phyloP scores from a whole-genome alignment of 306 rosid species.

The Begonia masoniana region DNA sequence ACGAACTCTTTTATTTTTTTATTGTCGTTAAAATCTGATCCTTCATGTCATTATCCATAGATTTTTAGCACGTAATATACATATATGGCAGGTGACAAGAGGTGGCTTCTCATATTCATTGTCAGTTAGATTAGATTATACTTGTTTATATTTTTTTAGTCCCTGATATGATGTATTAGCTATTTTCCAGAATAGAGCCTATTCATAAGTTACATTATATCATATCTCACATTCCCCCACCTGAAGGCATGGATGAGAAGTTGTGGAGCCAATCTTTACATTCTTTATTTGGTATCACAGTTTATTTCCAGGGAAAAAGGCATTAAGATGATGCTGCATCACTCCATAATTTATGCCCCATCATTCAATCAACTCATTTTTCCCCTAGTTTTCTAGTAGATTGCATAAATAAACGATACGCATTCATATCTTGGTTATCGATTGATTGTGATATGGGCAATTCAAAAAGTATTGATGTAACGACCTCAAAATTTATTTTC shows the following conservation, averaged over 20 bases:
- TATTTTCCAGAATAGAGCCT: slow-evolving; percentile 40
- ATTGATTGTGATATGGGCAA: no score
- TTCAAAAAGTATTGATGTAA: no score
- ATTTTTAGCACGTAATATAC: no score
- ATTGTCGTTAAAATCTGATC: no score
- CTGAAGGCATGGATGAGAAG: slow-evolving; percentile 33
- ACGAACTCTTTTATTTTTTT: no score
- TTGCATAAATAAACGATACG: background rate
- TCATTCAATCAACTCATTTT: background rate
- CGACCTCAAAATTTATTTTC: no score
- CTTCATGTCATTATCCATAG: no score
- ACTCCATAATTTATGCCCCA: background rate
- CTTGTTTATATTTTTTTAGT: background rate
- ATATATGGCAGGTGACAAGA: background rate
- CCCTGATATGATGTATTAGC: background rate
- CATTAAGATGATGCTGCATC: background rate
- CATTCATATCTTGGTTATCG: background rate
- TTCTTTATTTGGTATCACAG: slow-evolving; percentile 1
- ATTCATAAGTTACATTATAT: slow-evolving; percentile 40
- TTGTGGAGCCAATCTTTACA: slow-evolving; percentile 73
- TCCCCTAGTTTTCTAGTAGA: background rate
- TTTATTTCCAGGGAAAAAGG: background rate
- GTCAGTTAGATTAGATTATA: background rate
- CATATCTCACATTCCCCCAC: slow-evolving; percentile 39
- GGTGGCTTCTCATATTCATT: background rate